phyloP scores from a whole-genome alignment of 495 filamentous ascomycete species.

The Rostrohypoxylon terebratum region DNA sequence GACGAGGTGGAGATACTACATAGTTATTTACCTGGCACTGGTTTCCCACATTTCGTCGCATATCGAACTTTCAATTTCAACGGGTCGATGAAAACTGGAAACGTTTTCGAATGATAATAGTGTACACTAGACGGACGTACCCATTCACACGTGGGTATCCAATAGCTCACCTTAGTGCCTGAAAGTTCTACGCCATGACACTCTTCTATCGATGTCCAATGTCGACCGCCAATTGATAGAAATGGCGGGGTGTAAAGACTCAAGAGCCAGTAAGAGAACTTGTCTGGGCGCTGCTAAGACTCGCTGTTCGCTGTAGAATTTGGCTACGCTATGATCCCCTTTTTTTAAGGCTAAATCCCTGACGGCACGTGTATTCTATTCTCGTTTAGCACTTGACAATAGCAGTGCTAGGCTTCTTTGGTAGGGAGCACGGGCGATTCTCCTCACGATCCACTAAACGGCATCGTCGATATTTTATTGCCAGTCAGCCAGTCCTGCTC shows the following conservation, averaged over 20 bases:
- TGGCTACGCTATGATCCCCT: slow-evolving; percentile 39
- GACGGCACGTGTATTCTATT: slow-evolving; percentile 40
- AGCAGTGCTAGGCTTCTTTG: slow-evolving; percentile 26
- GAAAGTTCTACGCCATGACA: slow-evolving; percentile 1
- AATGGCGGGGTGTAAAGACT: slow-evolving; percentile 33
- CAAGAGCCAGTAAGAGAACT: neutral
- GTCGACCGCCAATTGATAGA: slow-evolving; percentile 25
- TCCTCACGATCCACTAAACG: slow-evolving; percentile 10
- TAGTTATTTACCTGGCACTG: neutral
- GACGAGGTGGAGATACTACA: neutral
- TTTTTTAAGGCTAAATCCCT: slow-evolving; percentile 28
- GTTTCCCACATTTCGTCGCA: slow-evolving; percentile 19
- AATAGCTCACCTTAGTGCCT: slow-evolving; percentile 7
- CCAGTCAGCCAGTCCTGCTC: slow-evolving; percentile 12
- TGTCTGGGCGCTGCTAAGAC: slow-evolving; percentile 22
- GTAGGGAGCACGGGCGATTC: slow-evolving; percentile 3
- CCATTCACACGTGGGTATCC: neutral
- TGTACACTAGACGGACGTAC: too few relatives aligned
- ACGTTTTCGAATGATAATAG: neutral
- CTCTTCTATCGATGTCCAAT: slow-evolving; percentile 20
- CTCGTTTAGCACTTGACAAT: slow-evolving; percentile 19
- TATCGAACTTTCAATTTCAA: neutral
- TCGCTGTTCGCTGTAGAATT: slow-evolving; percentile 1
- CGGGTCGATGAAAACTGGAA: slow-evolving; percentile 2
- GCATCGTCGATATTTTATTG: slow-evolving; percentile 24